phyloP scores from a whole-genome alignment of 345 rosid species.

The Adansonia digitata region DNA sequence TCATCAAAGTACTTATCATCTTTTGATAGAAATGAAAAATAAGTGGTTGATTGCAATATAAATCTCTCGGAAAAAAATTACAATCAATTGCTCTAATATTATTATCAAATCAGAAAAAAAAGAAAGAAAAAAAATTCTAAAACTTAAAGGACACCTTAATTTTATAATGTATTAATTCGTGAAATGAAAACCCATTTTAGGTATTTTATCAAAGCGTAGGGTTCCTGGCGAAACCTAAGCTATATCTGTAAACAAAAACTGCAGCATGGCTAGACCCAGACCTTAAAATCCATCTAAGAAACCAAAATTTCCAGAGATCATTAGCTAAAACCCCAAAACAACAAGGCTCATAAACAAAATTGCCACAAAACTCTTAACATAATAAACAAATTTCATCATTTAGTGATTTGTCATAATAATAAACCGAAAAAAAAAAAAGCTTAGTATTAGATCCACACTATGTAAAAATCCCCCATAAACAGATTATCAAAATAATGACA shows the following conservation, averaged over 20 bases:
- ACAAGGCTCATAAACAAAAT: background rate
- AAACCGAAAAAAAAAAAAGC: background rate
- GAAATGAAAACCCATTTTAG: background rate
- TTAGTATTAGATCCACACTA: background rate
- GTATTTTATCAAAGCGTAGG: background rate
- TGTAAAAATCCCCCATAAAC: background rate
- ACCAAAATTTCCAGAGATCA: background rate
- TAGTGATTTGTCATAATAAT: background rate
- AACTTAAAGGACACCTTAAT: background rate
- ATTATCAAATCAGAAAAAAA: background rate
- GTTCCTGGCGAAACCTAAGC: background rate
- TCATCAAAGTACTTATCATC: too few species aligned
- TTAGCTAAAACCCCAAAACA: background rate
- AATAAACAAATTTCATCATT: background rate
- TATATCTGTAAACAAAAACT: background rate
- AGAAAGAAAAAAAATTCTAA: background rate
- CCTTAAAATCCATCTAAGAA: background rate
- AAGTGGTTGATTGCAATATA: too few species aligned
- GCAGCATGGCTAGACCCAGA: background rate
- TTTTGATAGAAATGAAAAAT: too few species aligned
- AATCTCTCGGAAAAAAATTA: too few species aligned
- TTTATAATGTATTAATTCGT: background rate
- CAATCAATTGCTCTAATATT: background rate
- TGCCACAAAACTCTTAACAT: background rate
- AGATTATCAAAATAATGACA: background rate